A percentile compares a stretch with the other conserved stretches of the same genome.
Evolutionary conservation across 2,329 filamentous ascomycete species (phyloP).

Genomic region (Cladophialophora chaetospira): DNA sequence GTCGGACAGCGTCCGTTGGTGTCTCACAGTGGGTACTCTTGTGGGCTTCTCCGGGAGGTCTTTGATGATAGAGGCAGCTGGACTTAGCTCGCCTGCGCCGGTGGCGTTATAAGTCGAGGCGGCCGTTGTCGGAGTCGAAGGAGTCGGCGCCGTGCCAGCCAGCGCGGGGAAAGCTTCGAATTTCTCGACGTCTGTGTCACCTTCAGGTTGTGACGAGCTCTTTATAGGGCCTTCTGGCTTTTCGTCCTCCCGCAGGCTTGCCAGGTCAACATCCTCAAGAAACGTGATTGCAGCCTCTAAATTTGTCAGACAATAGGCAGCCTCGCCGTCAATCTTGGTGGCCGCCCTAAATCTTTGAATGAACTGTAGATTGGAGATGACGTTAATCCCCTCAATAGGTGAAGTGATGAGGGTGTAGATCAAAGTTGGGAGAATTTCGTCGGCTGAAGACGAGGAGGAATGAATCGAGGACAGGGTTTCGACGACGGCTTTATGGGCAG

Average conservation of each 20-base stretch:
- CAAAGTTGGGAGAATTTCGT: constrained; percentile 94
- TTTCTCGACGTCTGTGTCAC: constrained; percentile 39
- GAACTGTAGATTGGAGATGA: constrained; percentile 93
- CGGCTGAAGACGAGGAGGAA: constrained; percentile 79
- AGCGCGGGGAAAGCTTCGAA: constrained; percentile 33
- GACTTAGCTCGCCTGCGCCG: constrained; percentile 32
- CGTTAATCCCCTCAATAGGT: constrained; percentile 79
- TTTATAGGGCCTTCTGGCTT: constrained; percentile 68
- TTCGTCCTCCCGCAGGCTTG: constrained; percentile 82
- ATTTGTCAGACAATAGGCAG: constrained; percentile 94
- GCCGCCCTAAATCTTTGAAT: constrained; percentile 88
- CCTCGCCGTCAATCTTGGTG: constrained; percentile 85
- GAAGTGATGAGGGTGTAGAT: constrained; percentile 95
- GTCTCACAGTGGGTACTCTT: constrained; percentile 45
- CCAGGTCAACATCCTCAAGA: constrained; percentile 89
- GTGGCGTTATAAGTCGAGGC: constrained; percentile 33
- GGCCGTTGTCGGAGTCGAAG: constrained; percentile 24
- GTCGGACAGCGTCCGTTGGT: constrained; percentile 78
- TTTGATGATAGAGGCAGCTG: constrained; percentile 30
- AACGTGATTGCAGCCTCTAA: constrained; percentile 94
- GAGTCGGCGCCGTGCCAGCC: constrained; percentile 14
- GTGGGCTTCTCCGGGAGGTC: constrained; percentile 25
- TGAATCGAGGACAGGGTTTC: constrained; percentile 72
- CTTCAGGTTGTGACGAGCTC: constrained; percentile 46
- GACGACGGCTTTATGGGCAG: constrained; percentile 90